phyloP scores from a whole-genome alignment of 805 yeast species.

The Yarrowia yakushimensis region DNA sequence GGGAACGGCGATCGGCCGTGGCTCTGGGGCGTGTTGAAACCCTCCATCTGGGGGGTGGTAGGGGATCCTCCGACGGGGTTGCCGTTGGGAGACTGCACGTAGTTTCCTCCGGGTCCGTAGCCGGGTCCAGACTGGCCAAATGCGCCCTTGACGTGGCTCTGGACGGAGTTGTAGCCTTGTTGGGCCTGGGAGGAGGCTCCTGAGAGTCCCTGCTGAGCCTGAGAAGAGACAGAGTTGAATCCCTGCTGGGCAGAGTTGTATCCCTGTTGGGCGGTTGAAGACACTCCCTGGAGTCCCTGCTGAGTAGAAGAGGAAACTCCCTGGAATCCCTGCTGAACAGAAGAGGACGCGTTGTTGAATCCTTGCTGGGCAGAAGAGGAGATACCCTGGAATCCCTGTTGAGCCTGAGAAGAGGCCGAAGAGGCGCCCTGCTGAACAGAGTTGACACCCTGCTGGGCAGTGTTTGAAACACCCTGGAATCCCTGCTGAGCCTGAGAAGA shows the following conservation, averaged over 20 bases:
- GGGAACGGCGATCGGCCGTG: slow-evolving; percentile 20
- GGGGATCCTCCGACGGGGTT: background rate
- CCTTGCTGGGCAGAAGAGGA: background rate
- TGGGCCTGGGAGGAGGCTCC: background rate
- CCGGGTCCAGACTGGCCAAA: background rate
- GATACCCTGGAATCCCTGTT: slow-evolving; percentile 1
- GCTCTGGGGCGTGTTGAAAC: background rate
- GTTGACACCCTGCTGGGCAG: background rate
- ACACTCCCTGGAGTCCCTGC: too few relatives aligned
- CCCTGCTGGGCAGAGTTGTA: background rate
- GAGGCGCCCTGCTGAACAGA: background rate
- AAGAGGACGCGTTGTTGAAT: background rate
- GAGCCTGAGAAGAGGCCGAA: too few relatives aligned
- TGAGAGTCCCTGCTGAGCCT: slow-evolving; percentile 9
- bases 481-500: too few relatives aligned
- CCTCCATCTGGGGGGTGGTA: slow-evolving; percentile 8
- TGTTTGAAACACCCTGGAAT: background rate
- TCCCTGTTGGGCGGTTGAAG: too few relatives aligned
- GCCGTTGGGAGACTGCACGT: too few relatives aligned
- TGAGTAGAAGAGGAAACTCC: too few relatives aligned
- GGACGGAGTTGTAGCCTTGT: background rate
- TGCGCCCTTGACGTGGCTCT: background rate
- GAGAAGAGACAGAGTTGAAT: too few relatives aligned
- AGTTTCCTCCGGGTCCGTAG: background rate
- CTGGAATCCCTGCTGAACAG: slow-evolving; percentile 2